A percentile compares a stretch with the other conserved stretches of the same genome.
Evolutionary conservation across 139 green algal species (phyloP).

Genomic region (Micractinium conductrix): DNA sequence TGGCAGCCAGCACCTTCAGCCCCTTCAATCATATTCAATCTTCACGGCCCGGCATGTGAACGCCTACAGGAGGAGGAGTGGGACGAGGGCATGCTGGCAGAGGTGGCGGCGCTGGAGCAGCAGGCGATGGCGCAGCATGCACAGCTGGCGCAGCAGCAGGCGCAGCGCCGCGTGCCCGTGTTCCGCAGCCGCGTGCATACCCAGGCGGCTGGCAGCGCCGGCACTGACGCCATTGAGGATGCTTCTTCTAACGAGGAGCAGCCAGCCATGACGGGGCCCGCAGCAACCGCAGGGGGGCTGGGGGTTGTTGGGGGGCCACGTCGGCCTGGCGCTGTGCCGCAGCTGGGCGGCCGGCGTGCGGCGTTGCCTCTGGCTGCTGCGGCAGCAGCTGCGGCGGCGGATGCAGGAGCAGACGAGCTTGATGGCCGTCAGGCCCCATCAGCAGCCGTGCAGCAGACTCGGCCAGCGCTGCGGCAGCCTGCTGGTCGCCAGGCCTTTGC

Average conservation of each 20-base stretch:
- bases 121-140: not conserved
- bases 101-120: slow-evolving; percentile 6
- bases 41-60: no score
- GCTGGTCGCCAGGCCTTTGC: not conserved
- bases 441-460: not conserved
- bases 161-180: not conserved
- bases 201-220: not conserved
- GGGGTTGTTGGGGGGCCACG: no score
- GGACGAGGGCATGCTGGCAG: slow-evolving; percentile 7
- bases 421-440: no score
- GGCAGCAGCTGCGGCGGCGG: not conserved
- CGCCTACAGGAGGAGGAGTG: slow-evolving; percentile 25
- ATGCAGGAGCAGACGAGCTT: not conserved
- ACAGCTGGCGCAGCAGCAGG: not conserved
- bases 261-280: not conserved
- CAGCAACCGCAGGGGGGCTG: not conserved
- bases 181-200: not conserved
- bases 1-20: no score
- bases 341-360: not conserved
- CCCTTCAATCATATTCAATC: no score
- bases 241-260: not conserved
- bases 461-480: not conserved
- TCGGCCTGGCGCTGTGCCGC: not conserved
- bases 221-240: slow-evolving; percentile 12
- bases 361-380: not conserved